phyloP scores from a whole-genome alignment of 257 asterid species.

The Cinchona pubescens region DNA sequence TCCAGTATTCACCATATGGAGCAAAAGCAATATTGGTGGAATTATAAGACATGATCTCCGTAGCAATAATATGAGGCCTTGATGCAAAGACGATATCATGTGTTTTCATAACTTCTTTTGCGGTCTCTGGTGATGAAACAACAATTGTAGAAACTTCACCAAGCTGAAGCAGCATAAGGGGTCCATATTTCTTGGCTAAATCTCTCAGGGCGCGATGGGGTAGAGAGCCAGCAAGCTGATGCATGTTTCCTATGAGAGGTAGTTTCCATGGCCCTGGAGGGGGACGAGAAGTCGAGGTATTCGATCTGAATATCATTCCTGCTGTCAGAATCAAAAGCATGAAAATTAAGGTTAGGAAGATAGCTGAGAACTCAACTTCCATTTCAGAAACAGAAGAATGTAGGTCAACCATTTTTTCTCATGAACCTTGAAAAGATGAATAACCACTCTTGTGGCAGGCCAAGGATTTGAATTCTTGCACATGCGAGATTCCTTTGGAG shows the following conservation, averaged over 20 bases:
- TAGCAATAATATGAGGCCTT: constrained; percentile 31
- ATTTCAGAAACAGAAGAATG: too few relatives aligned
- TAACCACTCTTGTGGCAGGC: too few relatives aligned
- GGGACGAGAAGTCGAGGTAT: too few relatives aligned
- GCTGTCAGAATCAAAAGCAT: too few relatives aligned
- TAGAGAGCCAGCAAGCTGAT: constrained; percentile 26
- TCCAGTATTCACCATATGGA: constrained; percentile 40
- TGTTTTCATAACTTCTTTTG: constrained; percentile 32
- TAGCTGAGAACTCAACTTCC: too few relatives aligned
- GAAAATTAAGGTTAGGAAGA: too few relatives aligned
- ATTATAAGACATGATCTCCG: constrained; percentile 22
- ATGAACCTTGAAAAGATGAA: too few relatives aligned
- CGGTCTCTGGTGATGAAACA: constrained; percentile 31
- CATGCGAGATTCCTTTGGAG: too few relatives aligned
- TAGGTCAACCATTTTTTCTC: too few relatives aligned
- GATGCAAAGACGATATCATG: constrained; percentile 34
- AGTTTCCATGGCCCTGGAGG: too few relatives aligned
- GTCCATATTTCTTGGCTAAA: constrained; percentile 33
- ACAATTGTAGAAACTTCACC: constrained; percentile 29
- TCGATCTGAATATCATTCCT: too few relatives aligned
- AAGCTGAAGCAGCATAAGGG: constrained; percentile 32
- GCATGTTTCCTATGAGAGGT: constrained; percentile 37
- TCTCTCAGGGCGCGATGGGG: constrained; percentile 25
- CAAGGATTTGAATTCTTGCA: too few relatives aligned
- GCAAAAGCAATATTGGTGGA: constrained; percentile 21